These are phyloP conservation scores for Babesia divergens DNA, from an alignment of 169 alveolate species.

Conservation along the genomic window DNA sequence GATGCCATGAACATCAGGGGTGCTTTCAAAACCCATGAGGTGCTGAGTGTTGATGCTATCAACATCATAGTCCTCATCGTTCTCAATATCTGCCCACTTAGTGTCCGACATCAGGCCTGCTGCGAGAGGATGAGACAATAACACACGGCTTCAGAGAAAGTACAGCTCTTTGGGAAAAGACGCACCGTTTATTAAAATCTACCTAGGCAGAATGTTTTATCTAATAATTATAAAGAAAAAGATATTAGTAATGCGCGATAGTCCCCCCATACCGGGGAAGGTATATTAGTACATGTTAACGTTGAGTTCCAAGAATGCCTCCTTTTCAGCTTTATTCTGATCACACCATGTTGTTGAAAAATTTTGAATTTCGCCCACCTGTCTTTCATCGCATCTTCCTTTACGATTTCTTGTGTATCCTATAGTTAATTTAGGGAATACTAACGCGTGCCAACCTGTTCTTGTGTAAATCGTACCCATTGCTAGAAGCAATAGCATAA, in stretches of 20 bases:
- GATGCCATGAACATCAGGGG: constrained; percentile 73
- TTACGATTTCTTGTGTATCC: too few relatives aligned
- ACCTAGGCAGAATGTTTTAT: too few relatives aligned
- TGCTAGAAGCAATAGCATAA: constrained; percentile 3
- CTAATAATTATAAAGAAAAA: background rate
- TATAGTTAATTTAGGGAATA: background rate
- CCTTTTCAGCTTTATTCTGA: constrained; percentile 1
- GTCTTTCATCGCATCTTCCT: background rate
- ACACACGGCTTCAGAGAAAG: background rate
- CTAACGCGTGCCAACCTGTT: background rate
- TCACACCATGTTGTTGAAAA: background rate
- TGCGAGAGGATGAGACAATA: background rate
- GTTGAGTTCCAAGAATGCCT: constrained; percentile 27
- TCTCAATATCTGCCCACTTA: constrained; percentile 80
- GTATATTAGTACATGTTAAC: constrained; percentile 29
- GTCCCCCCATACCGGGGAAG: constrained; percentile 30
- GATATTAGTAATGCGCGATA: too few relatives aligned
- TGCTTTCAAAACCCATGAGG: constrained; percentile 54
- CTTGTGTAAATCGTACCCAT: constrained; percentile 12
- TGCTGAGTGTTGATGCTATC: constrained; percentile 52
- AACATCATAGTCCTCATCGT: constrained; percentile 74
- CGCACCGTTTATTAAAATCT: too few relatives aligned
- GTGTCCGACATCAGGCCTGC: constrained; percentile 58
- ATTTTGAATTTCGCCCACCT: background rate
- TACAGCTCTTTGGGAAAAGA: too few relatives aligned